These are phyloP conservation scores for Maudiozyma turicensis DNA, from an alignment of 805 yeast species.

Conservation along the genomic window DNA sequence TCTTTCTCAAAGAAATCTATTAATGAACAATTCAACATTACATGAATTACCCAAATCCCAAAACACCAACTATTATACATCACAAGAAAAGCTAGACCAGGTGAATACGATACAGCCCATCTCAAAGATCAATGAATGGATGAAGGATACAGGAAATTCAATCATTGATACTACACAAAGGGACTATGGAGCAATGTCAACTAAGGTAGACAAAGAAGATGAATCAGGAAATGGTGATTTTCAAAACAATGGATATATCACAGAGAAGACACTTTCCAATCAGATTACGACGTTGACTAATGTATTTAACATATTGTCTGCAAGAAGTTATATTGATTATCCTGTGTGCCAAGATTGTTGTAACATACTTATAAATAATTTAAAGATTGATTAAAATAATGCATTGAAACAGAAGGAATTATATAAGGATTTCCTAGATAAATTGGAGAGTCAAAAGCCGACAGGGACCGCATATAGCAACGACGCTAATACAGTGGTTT, in stretches of 20 bases:
- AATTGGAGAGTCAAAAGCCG: constrained; percentile 44
- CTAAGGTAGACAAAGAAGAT: constrained; percentile 4
- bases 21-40: constrained; percentile 20
- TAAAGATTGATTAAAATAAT: constrained; percentile 62
- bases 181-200: neutral
- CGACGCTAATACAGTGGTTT: constrained; percentile 6
- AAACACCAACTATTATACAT: constrained; percentile 9
- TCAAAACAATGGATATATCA: constrained; percentile 15
- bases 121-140: constrained; percentile 23
- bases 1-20: constrained; percentile 35
- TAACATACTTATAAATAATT: constrained; percentile 47
- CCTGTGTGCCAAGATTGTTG: constrained; percentile 90
- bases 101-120: constrained; percentile 13
- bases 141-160: constrained; percentile 6
- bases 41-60: constrained; percentile 1
- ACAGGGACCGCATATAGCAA: neutral
- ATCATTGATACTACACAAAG: neutral
- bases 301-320: constrained; percentile 62
- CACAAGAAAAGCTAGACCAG: constrained; percentile 17
- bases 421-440: constrained; percentile 63
- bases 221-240: constrained; percentile 12
- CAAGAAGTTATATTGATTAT: constrained; percentile 65
- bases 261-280: constrained; percentile 33
- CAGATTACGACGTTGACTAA: constrained; percentile 46
- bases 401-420: constrained; percentile 69